A percentile compares a stretch with the other conserved stretches of the same genome.
Evolutionary conservation across 129 eudicot genomes (phyloP).

Genomic region (Tagetes patula): DNA sequence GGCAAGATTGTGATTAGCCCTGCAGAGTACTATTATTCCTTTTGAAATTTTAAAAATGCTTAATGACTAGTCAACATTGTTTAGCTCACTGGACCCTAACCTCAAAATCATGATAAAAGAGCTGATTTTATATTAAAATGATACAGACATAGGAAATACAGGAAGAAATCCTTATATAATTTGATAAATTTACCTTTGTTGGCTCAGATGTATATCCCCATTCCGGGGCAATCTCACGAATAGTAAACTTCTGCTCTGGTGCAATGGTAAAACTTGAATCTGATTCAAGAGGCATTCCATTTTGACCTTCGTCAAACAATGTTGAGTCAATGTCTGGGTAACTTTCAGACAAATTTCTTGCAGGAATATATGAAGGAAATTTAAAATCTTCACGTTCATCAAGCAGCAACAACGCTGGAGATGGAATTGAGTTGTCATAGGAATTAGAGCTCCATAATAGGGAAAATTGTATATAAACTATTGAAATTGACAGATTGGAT

Average conservation of each 20-base stretch:
- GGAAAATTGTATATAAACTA: background rate
- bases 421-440: constrained; percentile 25
- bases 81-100: constrained; percentile 16
- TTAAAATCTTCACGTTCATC: constrained; percentile 47
- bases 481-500: constrained; percentile 1
- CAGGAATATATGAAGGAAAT: constrained; percentile 43
- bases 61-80: background rate
- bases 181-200: constrained; percentile 62
- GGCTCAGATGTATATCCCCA: constrained; percentile 86
- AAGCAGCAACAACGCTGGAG: constrained; percentile 47
- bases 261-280: constrained; percentile 51
- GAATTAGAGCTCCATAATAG: constrained; percentile 16
- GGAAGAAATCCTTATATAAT: constrained; percentile 4
- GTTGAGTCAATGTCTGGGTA: constrained; percentile 47
- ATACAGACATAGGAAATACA: background rate
- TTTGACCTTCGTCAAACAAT: constrained; percentile 53
- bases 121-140: background rate
- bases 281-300: constrained; percentile 53
- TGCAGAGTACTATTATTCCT: background rate
- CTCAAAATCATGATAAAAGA: background rate
- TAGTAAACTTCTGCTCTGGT: constrained; percentile 70
- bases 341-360: constrained; percentile 34
- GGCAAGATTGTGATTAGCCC: no score
- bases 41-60: background rate
- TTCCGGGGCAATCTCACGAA: constrained; percentile 81